Evolutionary conservation across 345 rosid species (phyloP).

Genomic region (Cardamine occulta): DNA sequence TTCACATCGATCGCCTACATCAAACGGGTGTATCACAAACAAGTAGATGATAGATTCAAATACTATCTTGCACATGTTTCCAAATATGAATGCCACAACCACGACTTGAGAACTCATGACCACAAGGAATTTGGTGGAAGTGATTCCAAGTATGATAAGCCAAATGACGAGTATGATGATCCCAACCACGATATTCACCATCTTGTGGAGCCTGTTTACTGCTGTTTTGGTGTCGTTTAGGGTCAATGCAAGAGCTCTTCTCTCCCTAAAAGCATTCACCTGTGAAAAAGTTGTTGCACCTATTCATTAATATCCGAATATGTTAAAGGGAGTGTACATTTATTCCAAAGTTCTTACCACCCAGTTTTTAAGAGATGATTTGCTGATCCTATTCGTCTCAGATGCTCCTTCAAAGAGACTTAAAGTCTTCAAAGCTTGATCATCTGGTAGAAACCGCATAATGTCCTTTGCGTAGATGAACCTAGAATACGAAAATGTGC

Average conservation of each 20-base stretch:
- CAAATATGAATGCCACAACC: slow-evolving; percentile 78
- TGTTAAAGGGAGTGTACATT: neutral
- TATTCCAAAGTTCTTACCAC: slow-evolving; percentile 57
- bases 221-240: slow-evolving; percentile 79
- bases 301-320: neutral
- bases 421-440: slow-evolving; percentile 70
- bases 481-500: slow-evolving; percentile 39
- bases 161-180: slow-evolving; percentile 58
- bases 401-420: slow-evolving; percentile 71
- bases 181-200: slow-evolving; percentile 63
- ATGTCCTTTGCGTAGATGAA: slow-evolving; percentile 70
- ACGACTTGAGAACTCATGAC: slow-evolving; percentile 69
- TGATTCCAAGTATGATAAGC: slow-evolving; percentile 67
- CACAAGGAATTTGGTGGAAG: slow-evolving; percentile 60
- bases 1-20: slow-evolving; percentile 84
- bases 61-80: slow-evolving; percentile 76
- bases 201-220: slow-evolving; percentile 76
- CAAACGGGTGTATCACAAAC: slow-evolving; percentile 84
- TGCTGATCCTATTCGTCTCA: slow-evolving; percentile 59
- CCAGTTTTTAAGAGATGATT: slow-evolving; percentile 71
- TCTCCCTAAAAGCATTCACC: slow-evolving; percentile 74
- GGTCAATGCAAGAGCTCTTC: slow-evolving; percentile 75
- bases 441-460: slow-evolving; percentile 70
- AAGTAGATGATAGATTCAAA: slow-evolving; percentile 85
- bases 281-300: slow-evolving; percentile 12